Percentiles rank a stretch among this genome's conserved stretches.
phyloP scores from a whole-genome alignment of 2,329 filamentous ascomycete species.

The Colletotrichum viniferum region DNA sequence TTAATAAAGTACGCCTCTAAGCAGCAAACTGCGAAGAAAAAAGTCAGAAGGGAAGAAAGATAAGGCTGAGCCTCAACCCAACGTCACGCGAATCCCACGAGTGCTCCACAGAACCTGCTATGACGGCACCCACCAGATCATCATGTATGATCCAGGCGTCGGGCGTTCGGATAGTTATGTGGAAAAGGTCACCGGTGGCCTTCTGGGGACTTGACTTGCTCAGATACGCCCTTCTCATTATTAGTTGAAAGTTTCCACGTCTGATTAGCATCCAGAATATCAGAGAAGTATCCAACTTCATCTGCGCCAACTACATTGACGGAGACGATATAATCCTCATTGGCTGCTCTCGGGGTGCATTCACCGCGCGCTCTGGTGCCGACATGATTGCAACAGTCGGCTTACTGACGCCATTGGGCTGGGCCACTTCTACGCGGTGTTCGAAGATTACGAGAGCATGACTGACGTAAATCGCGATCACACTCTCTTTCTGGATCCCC shows the following conservation, averaged over 20 bases:
- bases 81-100: slow-evolving; percentile 65
- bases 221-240: slow-evolving; percentile 40
- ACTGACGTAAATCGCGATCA: slow-evolving; percentile 46
- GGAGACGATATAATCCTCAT: slow-evolving; percentile 63
- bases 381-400: slow-evolving; percentile 56
- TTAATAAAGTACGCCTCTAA: no score
- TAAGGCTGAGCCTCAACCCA: slow-evolving; percentile 45
- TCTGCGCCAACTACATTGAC: slow-evolving; percentile 64
- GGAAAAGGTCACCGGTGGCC: slow-evolving; percentile 56
- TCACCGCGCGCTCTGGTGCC: slow-evolving; percentile 59
- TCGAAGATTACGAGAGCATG: slow-evolving; percentile 58
- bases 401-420: slow-evolving; percentile 55
- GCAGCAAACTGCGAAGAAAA: no score
- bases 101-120: slow-evolving; percentile 55
- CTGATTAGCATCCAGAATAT: slow-evolving; percentile 44
- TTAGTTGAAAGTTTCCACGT: background rate
- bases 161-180: slow-evolving; percentile 55
- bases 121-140: slow-evolving; percentile 60
- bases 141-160: slow-evolving; percentile 65
- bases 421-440: slow-evolving; percentile 58
- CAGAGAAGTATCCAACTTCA: slow-evolving; percentile 65
- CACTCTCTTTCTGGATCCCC: slow-evolving; percentile 50
- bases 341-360: slow-evolving; percentile 64
- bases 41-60: no score
- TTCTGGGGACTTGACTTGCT: slow-evolving; percentile 57